Evolutionary conservation across 495 filamentous ascomycete species (phyloP).

Genomic region (Xylaria intraflava): DNA sequence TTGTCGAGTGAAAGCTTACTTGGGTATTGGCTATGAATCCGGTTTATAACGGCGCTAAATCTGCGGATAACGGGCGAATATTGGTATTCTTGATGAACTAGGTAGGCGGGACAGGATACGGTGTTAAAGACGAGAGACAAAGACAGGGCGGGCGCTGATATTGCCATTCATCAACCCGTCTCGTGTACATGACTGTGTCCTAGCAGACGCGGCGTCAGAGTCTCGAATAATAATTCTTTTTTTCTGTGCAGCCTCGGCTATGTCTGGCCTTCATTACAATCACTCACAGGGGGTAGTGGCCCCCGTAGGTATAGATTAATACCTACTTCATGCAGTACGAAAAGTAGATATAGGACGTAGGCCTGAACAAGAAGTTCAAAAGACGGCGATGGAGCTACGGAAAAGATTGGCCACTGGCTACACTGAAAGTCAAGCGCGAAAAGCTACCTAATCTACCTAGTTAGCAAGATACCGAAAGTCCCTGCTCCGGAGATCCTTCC

Average conservation of each 20-base stretch:
- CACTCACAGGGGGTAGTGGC: not conserved
- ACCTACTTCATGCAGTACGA: not conserved
- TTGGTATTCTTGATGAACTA: slow-evolving; percentile 1
- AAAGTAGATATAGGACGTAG: too few relatives aligned
- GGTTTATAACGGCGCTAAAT: slow-evolving; percentile 23
- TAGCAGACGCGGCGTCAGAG: not conserved
- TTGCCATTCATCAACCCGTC: not conserved
- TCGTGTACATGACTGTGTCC: slow-evolving; percentile 3
- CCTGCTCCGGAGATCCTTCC: too few relatives aligned
- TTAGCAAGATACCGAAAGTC: too few relatives aligned
- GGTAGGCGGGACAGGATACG: not conserved
- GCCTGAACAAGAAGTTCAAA: not conserved
- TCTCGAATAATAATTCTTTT: slow-evolving; percentile 7
- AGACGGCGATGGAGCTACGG: not conserved
- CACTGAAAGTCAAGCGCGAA: too few relatives aligned
- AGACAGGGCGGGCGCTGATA: too few relatives aligned
- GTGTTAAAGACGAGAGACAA: not conserved
- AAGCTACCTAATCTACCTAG: not conserved
- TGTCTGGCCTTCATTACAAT: not conserved
- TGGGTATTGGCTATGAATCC: slow-evolving; percentile 18
- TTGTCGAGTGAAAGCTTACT: slow-evolving; percentile 1
- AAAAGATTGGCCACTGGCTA: not conserved
- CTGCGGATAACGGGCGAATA: slow-evolving; percentile 12
- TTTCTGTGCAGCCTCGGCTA: not conserved
- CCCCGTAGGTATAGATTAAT: not conserved